These are phyloP conservation scores for Naumovozyma baii DNA, from an alignment of 805 yeast genomes.

Conservation along the genomic window DNA sequence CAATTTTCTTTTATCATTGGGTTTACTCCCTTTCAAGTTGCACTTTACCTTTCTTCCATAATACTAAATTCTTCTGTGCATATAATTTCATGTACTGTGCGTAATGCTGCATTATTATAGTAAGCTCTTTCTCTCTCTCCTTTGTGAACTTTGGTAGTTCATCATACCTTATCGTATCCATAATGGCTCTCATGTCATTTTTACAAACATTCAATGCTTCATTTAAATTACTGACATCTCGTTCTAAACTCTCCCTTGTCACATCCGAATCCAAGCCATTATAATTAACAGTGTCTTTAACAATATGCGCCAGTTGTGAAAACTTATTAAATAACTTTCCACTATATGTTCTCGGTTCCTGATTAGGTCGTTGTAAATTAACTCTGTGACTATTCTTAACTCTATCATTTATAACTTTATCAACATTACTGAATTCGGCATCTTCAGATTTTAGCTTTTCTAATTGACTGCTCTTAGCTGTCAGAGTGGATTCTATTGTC, in stretches of 20 bases:
- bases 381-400: constrained; percentile 14
- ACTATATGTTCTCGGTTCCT: constrained; percentile 15
- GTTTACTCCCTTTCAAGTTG: constrained; percentile 1
- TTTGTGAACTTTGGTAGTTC: constrained; percentile 26
- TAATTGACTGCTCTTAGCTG: constrained; percentile 18
- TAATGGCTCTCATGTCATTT: constrained; percentile 24
- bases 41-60: constrained; percentile 22
- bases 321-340: constrained; percentile 22
- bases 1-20: too few species aligned
- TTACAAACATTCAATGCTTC: constrained; percentile 22
- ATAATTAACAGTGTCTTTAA: constrained; percentile 26
- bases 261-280: constrained; percentile 23
- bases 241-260: constrained; percentile 12
- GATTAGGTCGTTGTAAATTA: constrained; percentile 11
- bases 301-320: constrained; percentile 24
- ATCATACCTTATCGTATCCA: constrained; percentile 23
- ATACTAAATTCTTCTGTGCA: constrained; percentile 22
- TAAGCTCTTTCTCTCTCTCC: constrained; percentile 19
- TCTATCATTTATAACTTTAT: constrained; percentile 17
- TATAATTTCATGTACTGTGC: constrained; percentile 23
- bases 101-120: constrained; percentile 18
- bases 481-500: constrained; percentile 17
- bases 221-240: constrained; percentile 19
- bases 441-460: constrained; percentile 21
- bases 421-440: constrained; percentile 17